These are phyloP conservation scores for Macrolepiota fuliginosa DNA, from an alignment of 768 basidiomycete genomes.

Conservation along the genomic window DNA sequence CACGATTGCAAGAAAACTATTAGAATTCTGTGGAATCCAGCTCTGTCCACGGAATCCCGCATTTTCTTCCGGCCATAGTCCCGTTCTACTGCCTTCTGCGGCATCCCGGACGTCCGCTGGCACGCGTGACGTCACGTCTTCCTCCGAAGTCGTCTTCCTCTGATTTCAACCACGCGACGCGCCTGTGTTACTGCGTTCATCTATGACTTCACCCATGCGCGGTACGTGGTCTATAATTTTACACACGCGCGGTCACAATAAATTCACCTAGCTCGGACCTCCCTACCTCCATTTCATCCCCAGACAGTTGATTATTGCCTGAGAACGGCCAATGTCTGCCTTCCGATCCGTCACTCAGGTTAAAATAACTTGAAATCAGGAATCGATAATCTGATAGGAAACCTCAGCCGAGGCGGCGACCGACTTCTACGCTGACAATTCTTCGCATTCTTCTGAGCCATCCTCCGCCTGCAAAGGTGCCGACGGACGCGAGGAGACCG, in stretches of 20 bases:
- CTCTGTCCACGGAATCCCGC: constrained; percentile 8
- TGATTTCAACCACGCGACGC: neutral
- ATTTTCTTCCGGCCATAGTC: neutral
- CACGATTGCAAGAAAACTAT: neutral
- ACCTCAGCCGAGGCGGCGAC: neutral
- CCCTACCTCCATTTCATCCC: constrained; percentile 1
- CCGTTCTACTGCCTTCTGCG: constrained; percentile 7
- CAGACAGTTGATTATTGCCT: neutral
- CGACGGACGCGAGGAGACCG: neutral
- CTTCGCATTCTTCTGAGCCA: neutral
- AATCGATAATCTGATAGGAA: neutral
- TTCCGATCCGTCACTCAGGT: constrained; percentile 1
- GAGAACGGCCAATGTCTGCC: neutral
- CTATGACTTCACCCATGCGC: neutral
- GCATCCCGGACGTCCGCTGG: constrained; percentile 7
- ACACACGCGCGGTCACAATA: neutral
- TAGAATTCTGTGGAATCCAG: neutral
- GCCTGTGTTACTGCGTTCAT: too few species aligned
- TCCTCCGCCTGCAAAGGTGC: neutral
- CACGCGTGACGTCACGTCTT: constrained; percentile 8
- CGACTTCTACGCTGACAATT: neutral
- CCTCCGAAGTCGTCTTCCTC: neutral
- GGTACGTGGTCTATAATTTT: neutral
- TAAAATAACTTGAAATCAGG: neutral
- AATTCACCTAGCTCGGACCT: neutral